phyloP scores from a whole-genome alignment of 371 early-diverging fungal genomes.

The Rhizopus delemar region DNA sequence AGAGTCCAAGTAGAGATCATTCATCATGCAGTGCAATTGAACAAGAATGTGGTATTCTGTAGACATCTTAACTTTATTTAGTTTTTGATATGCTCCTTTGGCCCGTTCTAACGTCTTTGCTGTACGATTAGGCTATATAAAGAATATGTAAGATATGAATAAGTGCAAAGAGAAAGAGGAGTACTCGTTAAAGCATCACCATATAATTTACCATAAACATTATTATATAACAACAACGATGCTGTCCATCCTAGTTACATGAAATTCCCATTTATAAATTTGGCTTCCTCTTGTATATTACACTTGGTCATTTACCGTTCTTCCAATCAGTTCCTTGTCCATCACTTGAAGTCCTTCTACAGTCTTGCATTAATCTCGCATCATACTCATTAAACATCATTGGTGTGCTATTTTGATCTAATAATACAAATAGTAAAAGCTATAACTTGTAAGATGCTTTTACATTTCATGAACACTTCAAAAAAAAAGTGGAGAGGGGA shows the following conservation, averaged over 20 bases:
- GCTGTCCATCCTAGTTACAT: conserved; percentile 33
- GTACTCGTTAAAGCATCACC: conserved; percentile 43
- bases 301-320: conserved; percentile 11
- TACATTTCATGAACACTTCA: background rate
- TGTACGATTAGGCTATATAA: conserved; percentile 25
- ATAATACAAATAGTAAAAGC: background rate
- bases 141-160: background rate
- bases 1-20: conserved; percentile 26
- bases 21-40: conserved; percentile 32
- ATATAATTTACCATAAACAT: conserved; percentile 43
- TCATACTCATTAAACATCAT: conserved; percentile 16
- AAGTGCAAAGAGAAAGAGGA: background rate
- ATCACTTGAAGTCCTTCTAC: conserved; percentile 18
- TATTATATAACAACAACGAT: conserved; percentile 34
- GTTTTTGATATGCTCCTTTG: conserved; percentile 30
- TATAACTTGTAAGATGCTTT: background rate
- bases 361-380: conserved; percentile 5
- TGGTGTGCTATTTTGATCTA: conserved; percentile 1
- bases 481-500: background rate
- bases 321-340: conserved; percentile 12
- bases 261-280: background rate
- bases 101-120: conserved; percentile 26
- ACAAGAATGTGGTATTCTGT: conserved; percentile 26
- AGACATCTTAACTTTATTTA: conserved; percentile 25
- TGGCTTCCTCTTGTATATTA: background rate